Evolutionary conservation across 1,284 basidiomycete species (phyloP), one percentile per base, ranked within the genome.

Genomic region (Schizophyllum commune): DNA sequence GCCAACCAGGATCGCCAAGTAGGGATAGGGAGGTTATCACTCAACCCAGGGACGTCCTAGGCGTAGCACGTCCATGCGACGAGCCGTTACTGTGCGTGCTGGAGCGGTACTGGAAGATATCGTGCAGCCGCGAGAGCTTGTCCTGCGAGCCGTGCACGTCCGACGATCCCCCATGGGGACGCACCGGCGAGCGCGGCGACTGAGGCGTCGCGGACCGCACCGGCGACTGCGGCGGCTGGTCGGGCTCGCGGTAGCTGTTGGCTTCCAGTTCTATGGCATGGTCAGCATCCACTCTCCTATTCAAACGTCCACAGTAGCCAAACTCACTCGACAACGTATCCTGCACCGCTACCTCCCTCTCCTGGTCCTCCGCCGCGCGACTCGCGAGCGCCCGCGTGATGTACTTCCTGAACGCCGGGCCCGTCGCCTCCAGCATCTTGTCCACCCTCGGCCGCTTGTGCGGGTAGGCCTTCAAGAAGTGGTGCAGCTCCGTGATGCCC

Each of bases 401-500:
- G 67, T 93, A 93, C 71, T 92, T 92, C 60, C 88, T 81, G 77
- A 93, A 93, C 1, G 88, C 88, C 27, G 90, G 82, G 1, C 90
- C 90, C 1, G 91, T 92, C 2, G 87, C 84, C 68, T 93, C 89
- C 5, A 94, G 77, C 75, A 94, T 82, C 69, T 91, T 88, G 67
- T 95, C 92, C 17, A 98, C 92, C 62, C 89, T 88, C 4, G 83
- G 78, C 68, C 88, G 85, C 72, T 96, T 95, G 66, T 94, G 89
- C 0, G 96, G 96, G 70, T 98, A 87, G 32, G 87, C 86, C 74
- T 96, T 96, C 68, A 97, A 77, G 78, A 96, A 98, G 55, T 95
- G 89, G 71, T 98, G 94, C 52, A 99, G 77, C 67, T 96, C 94
- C n/a, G 93, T 95, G 62, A 99, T 96, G 4, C 94, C 94, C 74